Evolutionary conservation across 2,329 filamentous ascomycete species (phyloP).

Genomic region (Mariannaea sp.): DNA sequence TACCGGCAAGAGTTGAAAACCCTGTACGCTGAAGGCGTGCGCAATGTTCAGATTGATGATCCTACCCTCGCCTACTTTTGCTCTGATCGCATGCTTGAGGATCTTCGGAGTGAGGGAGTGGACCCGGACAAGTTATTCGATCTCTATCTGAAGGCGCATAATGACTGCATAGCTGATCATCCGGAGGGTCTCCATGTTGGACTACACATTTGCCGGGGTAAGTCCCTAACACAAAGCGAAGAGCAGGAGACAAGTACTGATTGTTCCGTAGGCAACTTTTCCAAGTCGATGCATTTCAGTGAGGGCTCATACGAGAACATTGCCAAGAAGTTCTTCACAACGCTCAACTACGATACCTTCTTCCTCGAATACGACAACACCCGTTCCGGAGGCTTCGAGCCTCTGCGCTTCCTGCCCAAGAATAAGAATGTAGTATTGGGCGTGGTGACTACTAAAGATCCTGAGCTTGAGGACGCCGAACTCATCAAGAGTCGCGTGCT

Average conservation of each 20-base stretch:
- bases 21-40: slow-evolving; percentile 58
- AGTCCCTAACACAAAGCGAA: background rate
- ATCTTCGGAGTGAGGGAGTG: slow-evolving; percentile 60
- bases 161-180: slow-evolving; percentile 66
- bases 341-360: slow-evolving; percentile 64
- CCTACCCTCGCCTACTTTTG: slow-evolving; percentile 71
- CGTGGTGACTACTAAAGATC: slow-evolving; percentile 65
- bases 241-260: background rate
- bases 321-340: slow-evolving; percentile 62
- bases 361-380: slow-evolving; percentile 65
- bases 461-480: slow-evolving; percentile 59
- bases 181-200: slow-evolving; percentile 72
- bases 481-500: slow-evolving; percentile 59
- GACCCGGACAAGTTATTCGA: slow-evolving; percentile 69
- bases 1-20: slow-evolving; percentile 60
- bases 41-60: slow-evolving; percentile 65
- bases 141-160: slow-evolving; percentile 74
- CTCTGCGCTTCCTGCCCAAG: slow-evolving; percentile 61
- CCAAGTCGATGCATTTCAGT: slow-evolving; percentile 65
- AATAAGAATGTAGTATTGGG: slow-evolving; percentile 67
- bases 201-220: slow-evolving; percentile 62
- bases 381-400: slow-evolving; percentile 66
- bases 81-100: slow-evolving; percentile 67
- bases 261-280: slow-evolving; percentile 62
- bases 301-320: slow-evolving; percentile 68